Percentiles rank a stretch among this genome's conserved stretches.
These are phyloP conservation scores for Albizia julibrissin DNA, from an alignment of 306 rosid species.

Conservation along the genomic window DNA sequence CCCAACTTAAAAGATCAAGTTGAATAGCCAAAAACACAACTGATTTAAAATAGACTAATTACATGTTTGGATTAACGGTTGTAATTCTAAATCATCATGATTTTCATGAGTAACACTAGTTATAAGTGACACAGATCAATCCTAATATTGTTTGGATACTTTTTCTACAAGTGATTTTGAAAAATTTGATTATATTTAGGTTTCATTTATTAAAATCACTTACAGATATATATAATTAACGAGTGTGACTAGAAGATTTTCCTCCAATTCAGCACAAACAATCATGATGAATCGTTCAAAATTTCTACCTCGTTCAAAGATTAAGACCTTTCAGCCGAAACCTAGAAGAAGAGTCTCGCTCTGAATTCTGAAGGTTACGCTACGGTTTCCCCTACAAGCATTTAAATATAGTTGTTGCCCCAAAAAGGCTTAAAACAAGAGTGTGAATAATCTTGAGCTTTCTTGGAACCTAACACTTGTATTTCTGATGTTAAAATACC, in stretches of 20 bases:
- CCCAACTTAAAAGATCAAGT: no score
- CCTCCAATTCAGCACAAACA: slow-evolving; percentile 8
- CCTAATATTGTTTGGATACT: no score
- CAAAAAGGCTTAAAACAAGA: neutral
- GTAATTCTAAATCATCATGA: no score
- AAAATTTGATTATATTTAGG: no score
- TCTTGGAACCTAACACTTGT: slow-evolving; percentile 9
- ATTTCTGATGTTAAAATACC: slow-evolving; percentile 22
- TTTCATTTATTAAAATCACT: no score
- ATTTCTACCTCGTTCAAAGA: neutral
- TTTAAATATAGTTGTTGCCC: slow-evolving; percentile 23
- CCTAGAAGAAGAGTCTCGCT: neutral
- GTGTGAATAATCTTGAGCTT: neutral
- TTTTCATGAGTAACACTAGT: no score
- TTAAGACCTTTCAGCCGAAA: neutral
- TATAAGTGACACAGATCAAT: no score
- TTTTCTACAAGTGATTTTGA: no score
- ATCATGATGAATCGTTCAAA: slow-evolving; percentile 9
- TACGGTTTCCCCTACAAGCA: slow-evolving; percentile 18
- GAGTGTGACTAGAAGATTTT: neutral
- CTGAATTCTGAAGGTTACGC: slow-evolving; percentile 11
- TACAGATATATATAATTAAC: neutral
- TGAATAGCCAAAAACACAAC: no score
- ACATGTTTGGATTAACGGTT: no score
- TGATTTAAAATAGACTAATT: no score